Conservation (phyloP, 2,329 filamentous ascomycete species). For the Sclerotinia nivalis region DNA sequence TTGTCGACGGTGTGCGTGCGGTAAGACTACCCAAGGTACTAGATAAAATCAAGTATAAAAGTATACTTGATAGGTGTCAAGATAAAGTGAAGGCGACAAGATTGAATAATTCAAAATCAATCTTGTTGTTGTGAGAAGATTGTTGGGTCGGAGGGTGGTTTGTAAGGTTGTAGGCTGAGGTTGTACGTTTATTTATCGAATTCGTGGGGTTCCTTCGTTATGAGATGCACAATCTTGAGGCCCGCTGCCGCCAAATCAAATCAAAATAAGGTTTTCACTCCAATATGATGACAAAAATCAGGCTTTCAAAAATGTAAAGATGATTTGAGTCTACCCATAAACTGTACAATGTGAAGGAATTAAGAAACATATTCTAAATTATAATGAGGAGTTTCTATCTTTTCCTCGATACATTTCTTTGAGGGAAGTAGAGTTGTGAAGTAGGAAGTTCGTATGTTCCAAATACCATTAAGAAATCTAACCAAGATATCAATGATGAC, state of each 20-base stretch:
- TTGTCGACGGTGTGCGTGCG: conserved; percentile 23
- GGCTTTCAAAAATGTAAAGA: conserved; percentile 1
- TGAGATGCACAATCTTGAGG: conserved; percentile 13
- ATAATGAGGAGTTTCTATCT: background rate
- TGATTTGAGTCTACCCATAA: background rate
- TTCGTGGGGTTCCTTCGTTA: conserved; percentile 20
- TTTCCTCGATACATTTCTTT: background rate
- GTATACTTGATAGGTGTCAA: background rate
- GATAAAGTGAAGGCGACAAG: conserved; percentile 10
- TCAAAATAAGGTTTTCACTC: conserved; percentile 3
- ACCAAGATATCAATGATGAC: background rate
- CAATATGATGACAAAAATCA: conserved; percentile 9
- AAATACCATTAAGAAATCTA: background rate
- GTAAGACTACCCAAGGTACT: background rate
- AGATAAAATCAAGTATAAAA: conserved; percentile 10
- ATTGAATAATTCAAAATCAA: conserved; percentile 10
- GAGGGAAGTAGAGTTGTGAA: background rate
- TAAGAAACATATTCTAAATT: background rate
- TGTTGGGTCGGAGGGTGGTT: conserved; percentile 2
- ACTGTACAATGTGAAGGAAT: background rate
- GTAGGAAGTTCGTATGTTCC: background rate
- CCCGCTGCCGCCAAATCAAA: background rate
- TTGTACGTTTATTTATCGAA: conserved; percentile 21
- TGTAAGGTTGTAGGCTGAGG: conserved; percentile 12
- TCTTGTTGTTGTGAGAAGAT: background rate